Evolutionary conservation across 2,329 filamentous ascomycete species (phyloP).

Genomic region (Apiospora malaysiana): DNA sequence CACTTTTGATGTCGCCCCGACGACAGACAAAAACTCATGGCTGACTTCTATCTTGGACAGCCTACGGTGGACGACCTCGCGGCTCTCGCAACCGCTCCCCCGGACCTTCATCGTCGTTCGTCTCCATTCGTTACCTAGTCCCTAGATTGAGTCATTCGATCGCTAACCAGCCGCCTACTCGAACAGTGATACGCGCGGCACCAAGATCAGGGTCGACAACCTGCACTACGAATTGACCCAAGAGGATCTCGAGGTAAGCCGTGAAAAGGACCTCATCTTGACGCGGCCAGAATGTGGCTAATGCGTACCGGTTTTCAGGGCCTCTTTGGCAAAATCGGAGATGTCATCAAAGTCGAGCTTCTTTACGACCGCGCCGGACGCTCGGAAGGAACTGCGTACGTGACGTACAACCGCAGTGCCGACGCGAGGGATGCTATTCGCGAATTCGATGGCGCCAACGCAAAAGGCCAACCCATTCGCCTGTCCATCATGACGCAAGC

Average conservation of each 20-base stretch:
- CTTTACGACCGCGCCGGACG: conserved; percentile 88
- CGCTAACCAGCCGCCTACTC: conserved; percentile 24
- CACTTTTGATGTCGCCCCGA: conserved; percentile 25
- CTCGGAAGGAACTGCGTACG: conserved; percentile 82
- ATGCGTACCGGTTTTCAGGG: conserved; percentile 58
- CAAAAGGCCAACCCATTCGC: conserved; percentile 86
- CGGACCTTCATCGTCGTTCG: conserved; percentile 34
- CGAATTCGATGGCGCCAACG: conserved; percentile 89
- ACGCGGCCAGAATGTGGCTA: neutral
- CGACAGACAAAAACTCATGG: conserved; percentile 25
- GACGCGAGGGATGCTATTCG: conserved; percentile 78
- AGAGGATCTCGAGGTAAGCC: conserved; percentile 75
- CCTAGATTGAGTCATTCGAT: conserved; percentile 22
- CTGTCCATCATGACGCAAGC: conserved; percentile 68
- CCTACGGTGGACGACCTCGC: neutral
- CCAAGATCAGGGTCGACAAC: conserved; percentile 85
- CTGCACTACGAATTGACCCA: conserved; percentile 91
- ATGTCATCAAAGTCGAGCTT: conserved; percentile 71
- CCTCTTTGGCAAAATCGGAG: conserved; percentile 80
- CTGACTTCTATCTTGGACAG: conserved; percentile 25
- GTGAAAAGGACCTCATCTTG: neutral
- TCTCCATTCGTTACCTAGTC: conserved; percentile 4
- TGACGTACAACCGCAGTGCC: conserved; percentile 74
- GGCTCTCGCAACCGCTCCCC: conserved; percentile 45
- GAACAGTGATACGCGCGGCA: conserved; percentile 58